Conservation (phyloP, 2,329 filamentous ascomycete species). For the Neopestalotiopsis clavispora region DNA sequence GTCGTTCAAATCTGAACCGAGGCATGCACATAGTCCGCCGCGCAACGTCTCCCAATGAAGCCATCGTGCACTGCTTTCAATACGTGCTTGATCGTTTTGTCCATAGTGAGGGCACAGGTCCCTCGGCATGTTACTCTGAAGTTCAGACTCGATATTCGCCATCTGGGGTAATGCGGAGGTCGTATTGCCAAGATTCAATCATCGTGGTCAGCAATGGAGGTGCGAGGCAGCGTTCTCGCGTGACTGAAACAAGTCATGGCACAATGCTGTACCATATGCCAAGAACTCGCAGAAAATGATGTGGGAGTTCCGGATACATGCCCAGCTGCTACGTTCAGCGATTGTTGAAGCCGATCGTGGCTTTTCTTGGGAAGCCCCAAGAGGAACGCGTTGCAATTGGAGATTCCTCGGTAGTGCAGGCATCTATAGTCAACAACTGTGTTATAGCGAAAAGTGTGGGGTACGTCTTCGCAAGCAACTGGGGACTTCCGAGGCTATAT, state of each 20-base stretch:
- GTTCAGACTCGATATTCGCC: not conserved
- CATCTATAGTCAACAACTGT: not conserved
- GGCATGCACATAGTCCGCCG: not conserved
- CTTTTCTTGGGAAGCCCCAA: not conserved
- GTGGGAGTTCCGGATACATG: not conserved
- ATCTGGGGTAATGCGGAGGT: conserved; percentile 1
- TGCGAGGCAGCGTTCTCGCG: not conserved
- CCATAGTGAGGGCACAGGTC: not conserved
- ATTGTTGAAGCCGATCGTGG: not conserved
- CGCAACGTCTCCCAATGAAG: not conserved
- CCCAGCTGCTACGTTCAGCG: not conserved
- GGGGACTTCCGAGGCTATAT: not conserved
- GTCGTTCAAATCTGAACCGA: not conserved
- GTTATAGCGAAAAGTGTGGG: not conserved
- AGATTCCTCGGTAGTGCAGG: not conserved
- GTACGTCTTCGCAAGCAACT: not conserved
- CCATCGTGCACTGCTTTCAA: not conserved
- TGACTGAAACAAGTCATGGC: not conserved
- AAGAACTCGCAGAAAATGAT: too few relatives aligned
- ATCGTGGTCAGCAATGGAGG: not conserved
- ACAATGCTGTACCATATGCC: not conserved
- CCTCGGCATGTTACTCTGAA: conserved; percentile 1
- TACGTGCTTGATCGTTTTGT: not conserved
- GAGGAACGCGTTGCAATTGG: not conserved
- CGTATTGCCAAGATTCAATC: not conserved